A percentile compares a stretch with the other conserved stretches of the same genome.
Evolutionary conservation across 805 yeast species (phyloP).

Genomic region (Ogataea philodendri): DNA sequence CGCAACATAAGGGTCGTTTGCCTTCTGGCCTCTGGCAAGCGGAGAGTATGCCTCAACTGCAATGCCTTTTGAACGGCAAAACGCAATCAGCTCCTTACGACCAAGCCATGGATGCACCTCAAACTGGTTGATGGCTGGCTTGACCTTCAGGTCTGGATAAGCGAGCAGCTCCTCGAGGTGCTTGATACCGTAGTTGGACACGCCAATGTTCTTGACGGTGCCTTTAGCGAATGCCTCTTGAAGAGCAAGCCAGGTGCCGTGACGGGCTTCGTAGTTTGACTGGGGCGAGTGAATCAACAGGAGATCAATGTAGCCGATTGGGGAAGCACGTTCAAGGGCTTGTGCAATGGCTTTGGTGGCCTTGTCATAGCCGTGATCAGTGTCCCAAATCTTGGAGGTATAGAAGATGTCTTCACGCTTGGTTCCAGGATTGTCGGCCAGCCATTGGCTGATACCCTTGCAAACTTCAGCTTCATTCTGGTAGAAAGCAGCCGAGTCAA

Average conservation of each 20-base stretch:
- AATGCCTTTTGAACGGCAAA: slow-evolving; percentile 44
- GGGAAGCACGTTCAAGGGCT: slow-evolving; percentile 41
- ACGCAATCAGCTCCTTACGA: slow-evolving; percentile 44
- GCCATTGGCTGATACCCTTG: slow-evolving; percentile 52
- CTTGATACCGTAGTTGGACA: slow-evolving; percentile 60
- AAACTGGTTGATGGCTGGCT: slow-evolving; percentile 49
- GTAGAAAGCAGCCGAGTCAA: slow-evolving; percentile 69
- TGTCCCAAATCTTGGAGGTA: slow-evolving; percentile 39
- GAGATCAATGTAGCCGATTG: slow-evolving; percentile 52
- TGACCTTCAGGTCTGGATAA: slow-evolving; percentile 42
- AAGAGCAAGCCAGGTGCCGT: slow-evolving; percentile 53
- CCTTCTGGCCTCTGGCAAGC: slow-evolving; percentile 51
- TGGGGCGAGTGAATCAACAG: slow-evolving; percentile 54
- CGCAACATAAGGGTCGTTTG: slow-evolving; percentile 41
- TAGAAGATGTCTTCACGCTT: slow-evolving; percentile 40
- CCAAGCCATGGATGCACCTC: slow-evolving; percentile 51
- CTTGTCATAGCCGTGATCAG: slow-evolving; percentile 35
- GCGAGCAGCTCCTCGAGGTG: slow-evolving; percentile 54
- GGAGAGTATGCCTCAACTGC: slow-evolving; percentile 63
- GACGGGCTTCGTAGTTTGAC: slow-evolving; percentile 40
- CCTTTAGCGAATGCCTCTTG: slow-evolving; percentile 55
- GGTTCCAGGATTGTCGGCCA: slow-evolving; percentile 18
- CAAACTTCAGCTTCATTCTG: slow-evolving; percentile 61
- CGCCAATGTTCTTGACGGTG: slow-evolving; percentile 55
- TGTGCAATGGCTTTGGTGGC: slow-evolving; percentile 43